phyloP scores from a whole-genome alignment of 1,139 yeast genomes.

The Diutina ranongensis region DNA sequence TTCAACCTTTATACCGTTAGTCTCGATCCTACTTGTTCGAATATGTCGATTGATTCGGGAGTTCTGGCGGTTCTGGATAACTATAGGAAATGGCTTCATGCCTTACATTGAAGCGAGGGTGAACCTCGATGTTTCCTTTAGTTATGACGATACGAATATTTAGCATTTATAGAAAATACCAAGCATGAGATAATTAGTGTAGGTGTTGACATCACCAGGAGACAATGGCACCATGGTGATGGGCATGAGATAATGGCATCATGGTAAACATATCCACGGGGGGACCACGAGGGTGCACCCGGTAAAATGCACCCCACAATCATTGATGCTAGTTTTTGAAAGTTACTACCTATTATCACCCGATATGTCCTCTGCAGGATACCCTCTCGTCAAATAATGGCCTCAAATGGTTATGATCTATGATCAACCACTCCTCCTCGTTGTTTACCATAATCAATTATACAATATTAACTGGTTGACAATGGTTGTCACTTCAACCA shows the following conservation, averaged over 20 bases:
- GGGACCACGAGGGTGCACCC: not conserved
- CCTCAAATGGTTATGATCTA: too few species aligned
- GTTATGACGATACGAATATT: constrained; percentile 3
- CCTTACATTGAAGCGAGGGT: not conserved
- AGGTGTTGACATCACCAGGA: not conserved
- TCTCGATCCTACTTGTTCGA: not conserved
- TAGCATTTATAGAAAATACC: constrained; percentile 1
- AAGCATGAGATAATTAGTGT: not conserved
- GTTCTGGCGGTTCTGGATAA: constrained; percentile 6
- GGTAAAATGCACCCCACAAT: not conserved
- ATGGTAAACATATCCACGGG: too few species aligned
- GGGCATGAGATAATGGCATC: too few species aligned
- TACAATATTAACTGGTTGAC: too few species aligned
- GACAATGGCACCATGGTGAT: not conserved
- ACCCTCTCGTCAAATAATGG: not conserved
- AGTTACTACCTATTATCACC: too few species aligned
- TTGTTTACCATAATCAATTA: too few species aligned
- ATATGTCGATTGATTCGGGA: not conserved
- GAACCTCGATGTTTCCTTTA: not conserved
- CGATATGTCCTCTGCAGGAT: not conserved
- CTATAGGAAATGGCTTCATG: constrained; percentile 5
- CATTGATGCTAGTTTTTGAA: too few species aligned
- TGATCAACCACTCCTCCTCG: too few species aligned
- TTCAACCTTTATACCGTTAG: constrained; percentile 1
- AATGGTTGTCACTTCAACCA: too few species aligned